These are phyloP conservation scores for Nakazawaea wyomingensis DNA, from an alignment of 805 yeast genomes.

Conservation along the genomic window DNA sequence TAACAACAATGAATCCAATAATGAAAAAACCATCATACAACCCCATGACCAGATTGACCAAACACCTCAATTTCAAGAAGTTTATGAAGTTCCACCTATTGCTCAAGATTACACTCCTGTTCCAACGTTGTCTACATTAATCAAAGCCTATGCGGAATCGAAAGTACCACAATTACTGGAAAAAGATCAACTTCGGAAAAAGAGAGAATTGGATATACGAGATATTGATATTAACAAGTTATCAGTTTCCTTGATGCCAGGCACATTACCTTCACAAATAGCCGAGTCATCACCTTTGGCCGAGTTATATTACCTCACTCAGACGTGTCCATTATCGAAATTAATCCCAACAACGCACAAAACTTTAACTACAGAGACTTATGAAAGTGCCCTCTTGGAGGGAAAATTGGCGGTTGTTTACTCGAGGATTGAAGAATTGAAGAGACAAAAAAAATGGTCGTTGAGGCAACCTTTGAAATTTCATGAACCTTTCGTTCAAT, in stretches of 20 bases:
- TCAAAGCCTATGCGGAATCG: slow-evolving; percentile 22
- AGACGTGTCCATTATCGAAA: slow-evolving; percentile 79
- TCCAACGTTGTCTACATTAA: slow-evolving; percentile 24
- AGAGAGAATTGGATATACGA: slow-evolving; percentile 26
- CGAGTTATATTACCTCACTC: slow-evolving; percentile 81
- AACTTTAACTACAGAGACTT: slow-evolving; percentile 76
- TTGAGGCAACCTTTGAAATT: slow-evolving; percentile 75
- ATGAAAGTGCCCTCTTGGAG: slow-evolving; percentile 79
- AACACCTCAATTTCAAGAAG: slow-evolving; percentile 12
- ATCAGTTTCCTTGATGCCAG: slow-evolving; percentile 43
- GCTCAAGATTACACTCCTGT: slow-evolving; percentile 17
- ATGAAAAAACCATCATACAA: background rate
- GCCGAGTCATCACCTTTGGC: slow-evolving; percentile 66
- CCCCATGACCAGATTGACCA: slow-evolving; percentile 15
- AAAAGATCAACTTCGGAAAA: slow-evolving; percentile 23
- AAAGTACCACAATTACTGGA: slow-evolving; percentile 17
- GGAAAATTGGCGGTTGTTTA: slow-evolving; percentile 88
- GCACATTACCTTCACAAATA: slow-evolving; percentile 45
- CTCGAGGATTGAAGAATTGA: slow-evolving; percentile 87
- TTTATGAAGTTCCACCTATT: slow-evolving; percentile 8
- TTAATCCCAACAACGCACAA: slow-evolving; percentile 83
- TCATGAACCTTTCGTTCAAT: slow-evolving; percentile 53
- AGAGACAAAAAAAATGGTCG: slow-evolving; percentile 86
- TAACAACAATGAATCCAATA: background rate
- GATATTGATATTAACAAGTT: slow-evolving; percentile 39